Conservation (phyloP, 257 asterid genomes). For the Ligustrum vulgare region DNA sequence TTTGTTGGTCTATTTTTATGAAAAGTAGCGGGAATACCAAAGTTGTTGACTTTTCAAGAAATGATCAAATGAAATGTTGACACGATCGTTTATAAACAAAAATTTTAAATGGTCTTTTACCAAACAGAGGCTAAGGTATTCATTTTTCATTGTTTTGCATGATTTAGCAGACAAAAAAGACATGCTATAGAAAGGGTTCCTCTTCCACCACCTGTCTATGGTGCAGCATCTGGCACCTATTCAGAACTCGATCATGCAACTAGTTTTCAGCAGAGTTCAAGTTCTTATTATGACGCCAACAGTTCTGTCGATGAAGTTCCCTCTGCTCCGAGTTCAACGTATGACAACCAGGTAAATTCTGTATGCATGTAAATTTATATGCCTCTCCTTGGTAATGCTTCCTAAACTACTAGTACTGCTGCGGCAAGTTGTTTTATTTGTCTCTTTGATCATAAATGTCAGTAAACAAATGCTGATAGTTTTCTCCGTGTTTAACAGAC, state of each 20-base stretch:
- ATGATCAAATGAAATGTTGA: too few relatives aligned
- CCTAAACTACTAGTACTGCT: background rate
- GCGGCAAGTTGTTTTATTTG: background rate
- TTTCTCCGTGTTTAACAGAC: slow-evolving; percentile 40
- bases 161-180: slow-evolving; percentile 32
- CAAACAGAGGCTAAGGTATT: too few relatives aligned
- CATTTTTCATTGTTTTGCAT: slow-evolving; percentile 7
- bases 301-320: background rate
- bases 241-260: slow-evolving; percentile 24
- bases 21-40: too few relatives aligned
- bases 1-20: too few relatives aligned
- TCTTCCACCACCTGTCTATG: slow-evolving; percentile 54
- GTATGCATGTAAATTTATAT: background rate
- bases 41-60: too few relatives aligned
- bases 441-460: background rate
- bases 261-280: slow-evolving; percentile 29
- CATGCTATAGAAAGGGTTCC: slow-evolving; percentile 40
- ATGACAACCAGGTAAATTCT: slow-evolving; percentile 37
- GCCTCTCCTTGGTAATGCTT: background rate
- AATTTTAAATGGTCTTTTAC: too few relatives aligned
- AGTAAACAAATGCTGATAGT: background rate
- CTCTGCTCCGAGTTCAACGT: slow-evolving; percentile 35
- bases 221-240: slow-evolving; percentile 18
- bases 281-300: slow-evolving; percentile 24
- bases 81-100: too few relatives aligned